A percentile compares a stretch with the other conserved stretches of the same genome.
phyloP scores from a whole-genome alignment of 169 alveolate genomes.

The Cryptosporidium canis region DNA sequence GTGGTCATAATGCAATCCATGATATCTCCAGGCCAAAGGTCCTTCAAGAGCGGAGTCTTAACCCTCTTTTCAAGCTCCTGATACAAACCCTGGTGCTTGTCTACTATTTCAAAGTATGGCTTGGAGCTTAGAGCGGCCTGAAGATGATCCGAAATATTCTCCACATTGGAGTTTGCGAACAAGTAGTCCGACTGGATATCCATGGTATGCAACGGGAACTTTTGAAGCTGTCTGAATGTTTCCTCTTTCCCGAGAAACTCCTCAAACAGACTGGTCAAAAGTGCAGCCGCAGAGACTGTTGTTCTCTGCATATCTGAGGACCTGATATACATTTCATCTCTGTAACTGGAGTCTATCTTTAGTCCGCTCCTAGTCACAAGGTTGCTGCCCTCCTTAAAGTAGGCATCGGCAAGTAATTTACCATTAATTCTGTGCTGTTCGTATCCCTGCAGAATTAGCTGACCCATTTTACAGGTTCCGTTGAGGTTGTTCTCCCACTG shows the following conservation, averaged over 20 bases:
- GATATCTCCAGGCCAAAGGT: slow-evolving; percentile 71
- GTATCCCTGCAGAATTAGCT: slow-evolving; percentile 48
- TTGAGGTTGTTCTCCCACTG: slow-evolving; percentile 68
- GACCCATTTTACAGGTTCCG: slow-evolving; percentile 72
- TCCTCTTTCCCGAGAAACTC: slow-evolving; percentile 39
- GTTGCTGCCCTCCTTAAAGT: slow-evolving; percentile 5
- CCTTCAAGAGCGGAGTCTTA: slow-evolving; percentile 21
- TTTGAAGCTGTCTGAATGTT: slow-evolving; percentile 28
- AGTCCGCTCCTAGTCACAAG: slow-evolving; percentile 30
- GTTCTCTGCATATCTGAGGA: slow-evolving; percentile 73
- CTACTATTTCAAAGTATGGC: slow-evolving; percentile 25
- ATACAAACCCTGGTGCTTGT: slow-evolving; percentile 35
- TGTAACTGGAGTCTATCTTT: slow-evolving; percentile 4
- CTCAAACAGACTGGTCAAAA: slow-evolving; percentile 45
- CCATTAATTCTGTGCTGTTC: slow-evolving; percentile 69
- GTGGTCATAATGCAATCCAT: slow-evolving; percentile 72
- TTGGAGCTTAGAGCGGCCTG: slow-evolving; percentile 32
- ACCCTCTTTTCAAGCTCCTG: slow-evolving; percentile 23
- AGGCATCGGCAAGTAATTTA: slow-evolving; percentile 45
- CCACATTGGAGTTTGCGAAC: slow-evolving; percentile 65
- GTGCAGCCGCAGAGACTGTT: slow-evolving; percentile 70
- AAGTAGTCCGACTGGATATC: slow-evolving; percentile 67
- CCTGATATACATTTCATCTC: slow-evolving; percentile 52
- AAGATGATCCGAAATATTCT: slow-evolving; percentile 45
- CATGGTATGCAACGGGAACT: slow-evolving; percentile 65